Conservation (phyloP, 139 green algal species). For the Coccomyxa sp. region DNA sequence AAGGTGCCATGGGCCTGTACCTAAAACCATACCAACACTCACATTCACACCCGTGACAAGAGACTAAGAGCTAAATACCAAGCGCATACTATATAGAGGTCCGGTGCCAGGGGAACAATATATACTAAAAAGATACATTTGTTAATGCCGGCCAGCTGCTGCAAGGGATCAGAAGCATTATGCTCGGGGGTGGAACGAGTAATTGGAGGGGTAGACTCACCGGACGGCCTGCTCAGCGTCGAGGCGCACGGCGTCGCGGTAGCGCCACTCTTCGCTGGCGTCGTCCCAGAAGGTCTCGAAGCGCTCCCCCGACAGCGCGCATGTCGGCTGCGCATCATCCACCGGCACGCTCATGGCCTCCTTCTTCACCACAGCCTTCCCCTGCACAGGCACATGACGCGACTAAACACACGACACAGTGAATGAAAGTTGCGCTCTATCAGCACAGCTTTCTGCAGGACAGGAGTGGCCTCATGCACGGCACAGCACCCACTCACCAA, state of each 20-base stretch:
- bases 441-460: not conserved
- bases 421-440: not conserved
- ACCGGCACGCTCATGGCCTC: slow-evolving; percentile 29
- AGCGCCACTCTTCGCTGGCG: slow-evolving; percentile 60
- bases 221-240: slow-evolving; percentile 21
- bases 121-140: no score
- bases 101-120: no score
- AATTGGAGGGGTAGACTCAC: slow-evolving; percentile 1
- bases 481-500: no score
- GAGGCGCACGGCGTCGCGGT: slow-evolving; percentile 32
- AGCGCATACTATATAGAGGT: no score
- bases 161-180: no score
- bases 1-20: no score
- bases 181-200: no score
- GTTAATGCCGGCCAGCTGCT: no score
- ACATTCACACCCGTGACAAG: no score
- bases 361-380: not conserved
- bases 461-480: no score
- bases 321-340: slow-evolving; percentile 45
- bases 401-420: not conserved
- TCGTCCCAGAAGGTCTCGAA: slow-evolving; percentile 72
- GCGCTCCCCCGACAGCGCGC: slow-evolving; percentile 55
- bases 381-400: not conserved
- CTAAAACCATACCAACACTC: no score
- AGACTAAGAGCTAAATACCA: no score